phyloP scores from a whole-genome alignment of 176 grass and related monocot species.

The Oryza glumipatula region DNA sequence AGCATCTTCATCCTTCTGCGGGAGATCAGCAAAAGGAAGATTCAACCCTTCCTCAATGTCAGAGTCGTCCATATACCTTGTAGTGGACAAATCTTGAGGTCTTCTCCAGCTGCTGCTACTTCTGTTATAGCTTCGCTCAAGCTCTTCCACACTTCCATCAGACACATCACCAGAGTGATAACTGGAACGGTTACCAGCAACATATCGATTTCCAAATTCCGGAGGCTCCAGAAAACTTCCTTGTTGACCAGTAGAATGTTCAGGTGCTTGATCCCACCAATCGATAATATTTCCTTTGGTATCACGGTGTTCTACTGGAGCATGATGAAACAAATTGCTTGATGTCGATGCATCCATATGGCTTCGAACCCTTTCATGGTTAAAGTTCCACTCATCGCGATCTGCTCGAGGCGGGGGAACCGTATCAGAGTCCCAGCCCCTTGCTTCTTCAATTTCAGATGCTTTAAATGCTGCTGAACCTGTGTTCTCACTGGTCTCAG shows the following conservation, averaged over 20 bases:
- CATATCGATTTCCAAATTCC: conserved; percentile 39
- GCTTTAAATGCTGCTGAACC: conserved; percentile 26
- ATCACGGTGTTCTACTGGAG: conserved; percentile 15
- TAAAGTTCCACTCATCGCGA: not conserved
- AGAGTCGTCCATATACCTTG: conserved; percentile 70
- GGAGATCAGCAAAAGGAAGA: conserved; percentile 71
- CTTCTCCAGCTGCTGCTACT: conserved; percentile 35
- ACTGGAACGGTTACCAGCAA: conserved; percentile 35
- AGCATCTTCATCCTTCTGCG: conserved; percentile 42
- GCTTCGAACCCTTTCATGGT: conserved; percentile 50
- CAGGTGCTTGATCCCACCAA: conserved; percentile 56
- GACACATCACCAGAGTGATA: conserved; percentile 44
- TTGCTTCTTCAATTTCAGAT: conserved; percentile 55
- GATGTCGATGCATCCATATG: conserved; percentile 80
- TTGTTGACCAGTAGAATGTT: conserved; percentile 33
- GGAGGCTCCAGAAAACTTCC: conserved; percentile 78
- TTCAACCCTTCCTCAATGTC: conserved; percentile 60
- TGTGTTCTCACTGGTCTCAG: conserved; percentile 20
- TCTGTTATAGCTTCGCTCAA: conserved; percentile 33
- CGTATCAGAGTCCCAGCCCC: conserved; percentile 3
- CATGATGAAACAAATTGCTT: conserved; percentile 56
- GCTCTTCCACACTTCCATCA: conserved; percentile 43
- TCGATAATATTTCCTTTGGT: conserved; percentile 26
- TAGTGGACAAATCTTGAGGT: conserved; percentile 48
- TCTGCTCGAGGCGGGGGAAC: not conserved